Evolutionary conservation across 768 basidiomycete species (phyloP), one percentile per base, ranked within the genome.

Genomic region (Russula olivacea): DNA sequence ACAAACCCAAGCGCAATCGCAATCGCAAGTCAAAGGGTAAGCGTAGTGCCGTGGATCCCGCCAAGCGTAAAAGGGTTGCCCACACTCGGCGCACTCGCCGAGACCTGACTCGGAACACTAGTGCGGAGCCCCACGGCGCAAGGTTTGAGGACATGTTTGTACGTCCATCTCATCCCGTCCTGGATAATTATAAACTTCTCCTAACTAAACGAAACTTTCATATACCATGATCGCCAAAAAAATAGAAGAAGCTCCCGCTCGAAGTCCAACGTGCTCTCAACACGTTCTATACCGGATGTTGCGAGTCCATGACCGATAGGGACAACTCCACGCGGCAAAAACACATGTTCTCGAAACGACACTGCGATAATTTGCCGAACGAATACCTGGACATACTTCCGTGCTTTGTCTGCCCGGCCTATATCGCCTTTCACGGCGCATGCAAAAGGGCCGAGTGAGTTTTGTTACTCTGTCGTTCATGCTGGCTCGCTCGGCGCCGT

Each of bases 301-400:
- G 61, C 17, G 51, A 47, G 14, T 2, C 28, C 2, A 51, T 47
- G 8, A 19, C 11, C 14, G 25, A 12, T 0, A 63, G 38, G 43
- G 61, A 58, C 14, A 15, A 43, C n/a, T 63, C 57, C 11, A 58
- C 43, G 3, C 7, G 38, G 11, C 34, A 53, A 34, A 63, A 63
- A 28, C 61, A 63, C 14, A 50, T 43, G 1, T 48, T 63, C 12
- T 47, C 61, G 25, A 63, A 32, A 3, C 12, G 11, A 3, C 61
- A 63, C n/a, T 63, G 8, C 17, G 1, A 9, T 2, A 53, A 5
- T 3, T 0, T 63, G 12, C n/a, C 28, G 1, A 0, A 1, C 1
- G 6, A 12, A 15, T 25, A 9, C 28, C 34, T 47, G 3, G 1
- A 6, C 0, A 0, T 17, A 4, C 3, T 63, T 15, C 43, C 56